Conservation (phyloP, 352 stramenopile species). For the Pythium aquatile region DNA sequence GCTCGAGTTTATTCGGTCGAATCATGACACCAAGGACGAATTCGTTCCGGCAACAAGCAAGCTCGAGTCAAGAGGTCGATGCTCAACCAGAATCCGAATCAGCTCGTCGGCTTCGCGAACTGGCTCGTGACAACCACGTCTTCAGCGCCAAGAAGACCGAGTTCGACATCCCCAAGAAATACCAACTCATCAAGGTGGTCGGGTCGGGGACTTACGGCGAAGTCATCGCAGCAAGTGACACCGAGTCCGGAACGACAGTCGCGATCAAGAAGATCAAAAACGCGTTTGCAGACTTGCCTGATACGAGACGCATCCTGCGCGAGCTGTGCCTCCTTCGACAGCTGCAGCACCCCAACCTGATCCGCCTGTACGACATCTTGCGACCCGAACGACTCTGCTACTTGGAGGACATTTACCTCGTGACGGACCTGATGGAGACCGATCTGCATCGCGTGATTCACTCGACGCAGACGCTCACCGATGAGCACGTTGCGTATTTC, state of each 20-base stretch:
- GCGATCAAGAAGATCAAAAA: constrained; percentile 95
- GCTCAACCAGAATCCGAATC: constrained; percentile 27
- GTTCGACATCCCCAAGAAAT: constrained; percentile 81
- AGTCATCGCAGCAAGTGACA: constrained; percentile 79
- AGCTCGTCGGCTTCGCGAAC: constrained; percentile 32
- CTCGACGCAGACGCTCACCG: constrained; percentile 87
- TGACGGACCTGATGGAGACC: constrained; percentile 96
- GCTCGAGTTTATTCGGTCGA: constrained; percentile 12
- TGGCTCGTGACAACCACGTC: constrained; percentile 60
- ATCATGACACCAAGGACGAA: constrained; percentile 18
- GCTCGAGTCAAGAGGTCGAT: not conserved
- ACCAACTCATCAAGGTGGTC: constrained; percentile 81
- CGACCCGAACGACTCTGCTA: constrained; percentile 91
- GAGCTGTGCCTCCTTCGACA: constrained; percentile 91
- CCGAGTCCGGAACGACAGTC: constrained; percentile 81
- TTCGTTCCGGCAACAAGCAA: not conserved
- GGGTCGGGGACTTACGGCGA: constrained; percentile 77
- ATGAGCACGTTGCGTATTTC: constrained; percentile 94
- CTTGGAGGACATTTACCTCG: constrained; percentile 96
- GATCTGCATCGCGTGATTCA: constrained; percentile 92
- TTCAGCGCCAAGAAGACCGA: constrained; percentile 64
- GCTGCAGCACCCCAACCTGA: constrained; percentile 90
- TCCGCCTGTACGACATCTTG: constrained; percentile 93
- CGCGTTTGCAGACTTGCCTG: constrained; percentile 70
- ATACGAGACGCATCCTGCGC: constrained; percentile 93